These are phyloP conservation scores for Pulveroboletus ravenelii DNA, from an alignment of 768 basidiomycete species.

Conservation along the genomic window DNA sequence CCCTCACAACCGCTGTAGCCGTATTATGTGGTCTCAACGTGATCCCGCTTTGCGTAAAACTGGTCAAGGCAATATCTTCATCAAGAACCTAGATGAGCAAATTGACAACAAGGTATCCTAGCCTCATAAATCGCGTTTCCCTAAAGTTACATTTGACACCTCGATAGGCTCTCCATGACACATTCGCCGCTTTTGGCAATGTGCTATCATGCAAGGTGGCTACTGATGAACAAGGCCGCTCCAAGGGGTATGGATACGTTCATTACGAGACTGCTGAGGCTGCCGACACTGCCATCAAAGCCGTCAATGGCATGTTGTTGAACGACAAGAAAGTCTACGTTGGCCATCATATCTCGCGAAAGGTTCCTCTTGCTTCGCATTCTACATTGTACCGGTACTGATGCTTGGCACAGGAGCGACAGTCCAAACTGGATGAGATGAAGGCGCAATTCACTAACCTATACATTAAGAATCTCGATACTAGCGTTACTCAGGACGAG, in stretches of 20 bases:
- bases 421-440: conserved; percentile 98
- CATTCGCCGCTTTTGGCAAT: conserved; percentile 97
- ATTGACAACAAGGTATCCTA: conserved; percentile 89
- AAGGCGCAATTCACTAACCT: conserved; percentile 97
- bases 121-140: neutral
- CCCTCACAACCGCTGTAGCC: conserved; percentile 42
- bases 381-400: neutral
- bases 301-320: conserved; percentile 97
- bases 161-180: conserved; percentile 91
- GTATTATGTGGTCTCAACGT: conserved; percentile 99
- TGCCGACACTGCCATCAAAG: conserved; percentile 93
- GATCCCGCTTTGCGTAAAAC: conserved; percentile 99
- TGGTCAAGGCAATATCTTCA: conserved; percentile 99
- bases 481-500: conserved; percentile 78
- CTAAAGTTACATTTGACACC: neutral
- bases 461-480: conserved; percentile 95
- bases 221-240: conserved; percentile 90
- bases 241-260: conserved; percentile 97
- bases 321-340: conserved; percentile 99
- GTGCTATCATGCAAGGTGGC: conserved; percentile 99
- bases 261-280: conserved; percentile 99
- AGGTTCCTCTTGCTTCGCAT: conserved; percentile 43
- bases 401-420: conserved; percentile 65
- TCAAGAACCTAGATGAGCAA: conserved; percentile 96
- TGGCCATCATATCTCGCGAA: conserved; percentile 94